Evolutionary conservation across 2,329 filamentous ascomycete species (phyloP), one percentile per base, ranked within the genome.

Genomic region (Ascochyta koolunga): DNA sequence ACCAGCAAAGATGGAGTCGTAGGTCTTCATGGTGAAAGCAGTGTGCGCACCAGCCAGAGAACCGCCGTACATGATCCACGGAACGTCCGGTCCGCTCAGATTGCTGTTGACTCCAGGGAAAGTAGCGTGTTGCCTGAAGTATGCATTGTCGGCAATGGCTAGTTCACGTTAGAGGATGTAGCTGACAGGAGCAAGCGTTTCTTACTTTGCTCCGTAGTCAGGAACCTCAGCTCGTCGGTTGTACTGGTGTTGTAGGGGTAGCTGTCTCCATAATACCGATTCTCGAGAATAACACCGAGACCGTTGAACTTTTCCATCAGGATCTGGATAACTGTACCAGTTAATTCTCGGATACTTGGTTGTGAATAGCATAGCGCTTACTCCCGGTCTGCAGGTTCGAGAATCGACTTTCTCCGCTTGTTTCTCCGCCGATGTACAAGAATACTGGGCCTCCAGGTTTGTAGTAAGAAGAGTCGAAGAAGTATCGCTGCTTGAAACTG

Each of bases 401-500:
- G 21, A 78, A 72, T 7, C 67, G 63, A 24, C 54, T 68, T 33
- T 76, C 72, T 4, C 71, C 79, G 29, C 64, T 68, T 1, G 75
- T 71, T 60, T 83, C 81, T 32, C 81, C 81, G 7, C 72, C 73
- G 61, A 82, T 78, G 59, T 79, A 81, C 7, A 81, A 61, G 55
- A 79, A 78, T 0, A 83, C 75, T 1, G 80, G 83, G 0, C 82
- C 82, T 16, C 83, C 82, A 11, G 81, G 74, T 57, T 80, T 77
- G 63, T 84, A 85, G 66, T 83, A 83, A 0, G 77, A 77, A 5
- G 76, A 73, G 57, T 82, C 82, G 39, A 83, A 80, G 62, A 80
- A 83, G 64, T 82, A 85, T 40, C 81, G 77, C 66, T 84, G 82
- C 43, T 76, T 76, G 64, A 84, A 85, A 1, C 81, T 85, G 16